These are phyloP conservation scores for Hordeum marinum DNA, from an alignment of 176 grass and related monocot genomes.

Conservation along the genomic window DNA sequence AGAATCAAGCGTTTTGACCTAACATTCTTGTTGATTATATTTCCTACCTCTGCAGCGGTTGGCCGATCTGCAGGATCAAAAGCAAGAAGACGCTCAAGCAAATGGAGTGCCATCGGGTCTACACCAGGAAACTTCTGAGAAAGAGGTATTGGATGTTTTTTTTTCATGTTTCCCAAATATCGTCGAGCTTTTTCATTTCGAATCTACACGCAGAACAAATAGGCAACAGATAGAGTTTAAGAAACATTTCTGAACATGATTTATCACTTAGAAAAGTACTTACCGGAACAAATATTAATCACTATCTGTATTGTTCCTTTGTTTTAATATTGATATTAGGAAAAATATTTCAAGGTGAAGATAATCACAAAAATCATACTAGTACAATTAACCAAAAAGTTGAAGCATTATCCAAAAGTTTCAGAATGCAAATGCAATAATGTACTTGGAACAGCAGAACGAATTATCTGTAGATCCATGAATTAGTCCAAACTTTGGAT, in stretches of 20 bases:
- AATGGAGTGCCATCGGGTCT: slow-evolving; percentile 63
- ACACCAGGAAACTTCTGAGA: slow-evolving; percentile 73
- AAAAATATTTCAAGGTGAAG: not conserved
- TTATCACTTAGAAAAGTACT: not conserved
- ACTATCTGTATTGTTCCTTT: not conserved
- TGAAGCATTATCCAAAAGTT: not conserved
- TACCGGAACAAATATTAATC: not conserved
- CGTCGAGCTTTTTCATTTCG: slow-evolving; percentile 79
- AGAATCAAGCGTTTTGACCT: not conserved
- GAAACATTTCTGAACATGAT: not conserved
- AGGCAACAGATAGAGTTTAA: not conserved
- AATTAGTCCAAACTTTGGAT: not conserved
- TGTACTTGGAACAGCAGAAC: not conserved
- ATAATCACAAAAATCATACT: not conserved
- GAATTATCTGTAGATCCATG: not conserved
- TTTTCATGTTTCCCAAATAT: slow-evolving; percentile 67
- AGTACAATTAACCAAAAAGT: not conserved
- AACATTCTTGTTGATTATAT: not conserved
- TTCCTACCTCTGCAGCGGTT: slow-evolving; percentile 62
- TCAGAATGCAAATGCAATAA: slow-evolving; percentile 14
- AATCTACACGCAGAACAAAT: slow-evolving; percentile 40
- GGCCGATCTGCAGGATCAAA: slow-evolving; percentile 80
- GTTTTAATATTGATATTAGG: not conserved
- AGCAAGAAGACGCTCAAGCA: slow-evolving; percentile 66
- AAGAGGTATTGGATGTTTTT: slow-evolving; percentile 53